Evolutionary conservation across 495 filamentous ascomycete species (phyloP), one percentile per base, ranked within the genome.

Genomic region (Daldinia bambusicola): DNA sequence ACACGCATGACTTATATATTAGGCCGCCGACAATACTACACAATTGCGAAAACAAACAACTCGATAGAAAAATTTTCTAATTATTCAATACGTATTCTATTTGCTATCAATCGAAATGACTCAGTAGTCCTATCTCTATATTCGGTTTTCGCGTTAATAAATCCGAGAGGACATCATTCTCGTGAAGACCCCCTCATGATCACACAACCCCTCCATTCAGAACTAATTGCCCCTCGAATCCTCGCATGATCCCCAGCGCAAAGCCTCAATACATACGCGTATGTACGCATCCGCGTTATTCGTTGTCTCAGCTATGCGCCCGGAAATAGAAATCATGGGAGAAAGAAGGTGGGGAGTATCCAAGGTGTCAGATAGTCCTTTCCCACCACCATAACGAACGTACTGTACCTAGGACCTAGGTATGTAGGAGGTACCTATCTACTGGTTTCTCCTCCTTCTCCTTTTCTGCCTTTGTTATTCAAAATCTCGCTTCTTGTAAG

Each of bases 261-360:
- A 40, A 57, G 55, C 55, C 55, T 38, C 31, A 13, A 26, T 26
- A 26, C 26, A 57, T 38, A 57, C 18, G 1, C 12, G 18, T 12
- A 13, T 40, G 32, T 34, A n/a, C 10, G 4, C 34, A 40, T 22
- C 43, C 18, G 43, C 43, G 43, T 48, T 16, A 48, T 10, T 22
- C 7, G 5, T 10, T 30, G 20, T 57, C 16, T 57, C 16, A 22
- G 34, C 32, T 40, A 40, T 37, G 34, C 32, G 55, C 20, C 55
- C 20, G 16, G 16, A n/a, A 40, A 57, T 57, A 57, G 55, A 57
- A 26, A 26, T 26, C 26, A n/a, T n/a, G n/a, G n/a, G n/a, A n/a
- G n/a, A n/a, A n/a, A n/a, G n/a, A n/a, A n/a, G n/a, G n/a, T n/a
- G n/a, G n/a, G n/a, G n/a, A n/a, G n/a, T n/a, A n/a, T n/a, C n/a